Percentiles rank a stretch among this genome's conserved stretches.
Conservation (phyloP, 106 monocot species). For the Platanthera guangdongensis region DNA sequence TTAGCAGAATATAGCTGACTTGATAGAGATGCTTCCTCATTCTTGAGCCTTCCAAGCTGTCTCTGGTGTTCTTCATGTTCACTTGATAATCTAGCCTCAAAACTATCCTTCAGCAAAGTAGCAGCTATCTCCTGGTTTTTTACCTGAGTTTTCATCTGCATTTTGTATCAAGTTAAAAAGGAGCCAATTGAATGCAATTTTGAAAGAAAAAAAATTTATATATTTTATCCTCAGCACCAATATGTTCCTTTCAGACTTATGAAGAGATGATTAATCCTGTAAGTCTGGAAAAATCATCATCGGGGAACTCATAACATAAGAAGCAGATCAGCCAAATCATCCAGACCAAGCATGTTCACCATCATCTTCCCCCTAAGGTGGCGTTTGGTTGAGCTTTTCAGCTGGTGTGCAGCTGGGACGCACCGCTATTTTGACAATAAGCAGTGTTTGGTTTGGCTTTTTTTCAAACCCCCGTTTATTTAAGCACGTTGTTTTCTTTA, state of each 20-base stretch:
- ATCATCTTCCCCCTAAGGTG: not conserved
- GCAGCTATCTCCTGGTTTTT: constrained; percentile 36
- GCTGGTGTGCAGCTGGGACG: too few relatives aligned
- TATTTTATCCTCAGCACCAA: not conserved
- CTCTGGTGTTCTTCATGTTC: constrained; percentile 48
- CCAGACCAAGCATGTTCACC: not conserved
- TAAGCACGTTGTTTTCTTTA: too few relatives aligned
- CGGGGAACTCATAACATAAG: not conserved
- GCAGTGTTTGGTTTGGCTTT: too few relatives aligned
- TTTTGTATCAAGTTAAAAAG: constrained; percentile 8
- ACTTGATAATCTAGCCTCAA: constrained; percentile 30
- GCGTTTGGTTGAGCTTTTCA: not conserved
- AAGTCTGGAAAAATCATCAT: not conserved
- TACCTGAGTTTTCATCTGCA: constrained; percentile 48
- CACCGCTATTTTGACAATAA: too few relatives aligned
- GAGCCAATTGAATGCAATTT: not conserved
- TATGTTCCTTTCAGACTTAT: not conserved
- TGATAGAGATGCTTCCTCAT: constrained; percentile 41
- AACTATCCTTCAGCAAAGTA: constrained; percentile 35
- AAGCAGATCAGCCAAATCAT: not conserved
- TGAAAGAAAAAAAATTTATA: not conserved
- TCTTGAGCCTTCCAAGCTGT: constrained; percentile 39
- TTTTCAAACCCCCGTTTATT: too few relatives aligned
- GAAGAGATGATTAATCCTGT: not conserved
- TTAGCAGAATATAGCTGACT: constrained; percentile 55